A percentile compares a stretch with the other conserved stretches of the same genome.
Evolutionary conservation across 768 basidiomycete genomes (phyloP).

Genomic region (Mycena indigotica): DNA sequence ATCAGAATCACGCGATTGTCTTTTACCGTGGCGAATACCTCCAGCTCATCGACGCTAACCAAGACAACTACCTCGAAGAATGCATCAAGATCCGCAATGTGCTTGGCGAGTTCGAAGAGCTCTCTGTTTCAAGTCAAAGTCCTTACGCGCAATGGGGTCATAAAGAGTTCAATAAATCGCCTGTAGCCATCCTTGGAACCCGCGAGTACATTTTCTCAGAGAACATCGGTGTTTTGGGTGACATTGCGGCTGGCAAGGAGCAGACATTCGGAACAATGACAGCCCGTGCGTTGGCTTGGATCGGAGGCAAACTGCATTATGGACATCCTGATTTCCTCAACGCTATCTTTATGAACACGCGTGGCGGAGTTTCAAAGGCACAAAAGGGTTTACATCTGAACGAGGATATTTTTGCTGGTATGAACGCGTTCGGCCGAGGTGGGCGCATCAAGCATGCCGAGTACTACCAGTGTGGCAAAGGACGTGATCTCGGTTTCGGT

Average conservation of each 20-base stretch:
- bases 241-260: conserved; percentile 99
- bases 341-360: conserved; percentile 96
- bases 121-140: conserved; percentile 84
- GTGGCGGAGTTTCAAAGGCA: conserved; percentile 98
- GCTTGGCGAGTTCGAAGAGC: conserved; percentile 97
- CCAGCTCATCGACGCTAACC: conserved; percentile 99
- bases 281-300: conserved; percentile 92
- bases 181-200: conserved; percentile 97
- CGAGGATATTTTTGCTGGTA: conserved; percentile 99
- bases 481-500: conserved; percentile 98
- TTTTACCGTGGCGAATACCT: conserved; percentile 99
- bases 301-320: conserved; percentile 97
- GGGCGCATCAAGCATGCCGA: conserved; percentile 99
- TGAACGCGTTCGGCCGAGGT: conserved; percentile 98
- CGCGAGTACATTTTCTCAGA: conserved; percentile 99
- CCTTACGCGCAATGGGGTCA: conserved; percentile 97
- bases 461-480: conserved; percentile 99
- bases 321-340: conserved; percentile 99
- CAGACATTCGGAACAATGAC: conserved; percentile 99
- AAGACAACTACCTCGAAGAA: conserved; percentile 99
- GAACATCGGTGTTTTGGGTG: conserved; percentile 98
- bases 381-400: conserved; percentile 98
- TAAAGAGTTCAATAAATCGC: conserved; percentile 86
- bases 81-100: conserved; percentile 98
- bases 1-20: conserved; percentile 98